Conservation (phyloP, 2,329 filamentous ascomycete species). For the Talaromyces amestolkiae region DNA sequence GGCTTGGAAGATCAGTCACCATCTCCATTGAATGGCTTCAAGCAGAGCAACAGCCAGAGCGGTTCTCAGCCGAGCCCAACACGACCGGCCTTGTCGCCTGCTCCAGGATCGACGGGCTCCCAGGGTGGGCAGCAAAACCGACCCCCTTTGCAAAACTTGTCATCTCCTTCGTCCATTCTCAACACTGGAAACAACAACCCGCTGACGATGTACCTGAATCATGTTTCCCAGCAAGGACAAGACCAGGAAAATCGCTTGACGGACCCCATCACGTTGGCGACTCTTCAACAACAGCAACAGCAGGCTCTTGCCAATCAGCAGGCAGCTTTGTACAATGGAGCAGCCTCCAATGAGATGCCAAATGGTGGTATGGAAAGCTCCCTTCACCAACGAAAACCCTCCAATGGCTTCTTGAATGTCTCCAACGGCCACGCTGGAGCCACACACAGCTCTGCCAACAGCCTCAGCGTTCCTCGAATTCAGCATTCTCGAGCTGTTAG, state of each 20-base stretch:
- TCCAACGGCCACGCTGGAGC: conserved; percentile 63
- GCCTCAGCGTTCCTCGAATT: conserved; percentile 53
- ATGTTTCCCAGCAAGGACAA: conserved; percentile 63
- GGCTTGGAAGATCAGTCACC: conserved; percentile 56
- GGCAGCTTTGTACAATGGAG: conserved; percentile 74
- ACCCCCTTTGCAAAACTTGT: conserved; percentile 54
- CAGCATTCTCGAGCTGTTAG: conserved; percentile 81
- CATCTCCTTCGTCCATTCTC: conserved; percentile 69
- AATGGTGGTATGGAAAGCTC: conserved; percentile 52
- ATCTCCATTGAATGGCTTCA: conserved; percentile 56
- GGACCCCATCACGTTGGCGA: conserved; percentile 42
- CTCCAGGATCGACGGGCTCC: conserved; percentile 53
- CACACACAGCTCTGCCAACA: conserved; percentile 61
- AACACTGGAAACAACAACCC: conserved; percentile 81
- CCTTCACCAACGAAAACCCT: conserved; percentile 58
- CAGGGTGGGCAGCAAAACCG: conserved; percentile 56
- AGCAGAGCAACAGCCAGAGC: conserved; percentile 52
- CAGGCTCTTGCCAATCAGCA: conserved; percentile 69
- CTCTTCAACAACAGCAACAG: conserved; percentile 61
- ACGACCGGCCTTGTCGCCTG: conserved; percentile 52
- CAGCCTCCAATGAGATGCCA: conserved; percentile 62
- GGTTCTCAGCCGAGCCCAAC: conserved; percentile 61
- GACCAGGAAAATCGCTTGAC: conserved; percentile 59
- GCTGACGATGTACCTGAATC: conserved; percentile 87
- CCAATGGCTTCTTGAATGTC: conserved; percentile 59